Conservation (phyloP, 1,284 basidiomycete species). For the Bjerkandera adusta region DNA sequence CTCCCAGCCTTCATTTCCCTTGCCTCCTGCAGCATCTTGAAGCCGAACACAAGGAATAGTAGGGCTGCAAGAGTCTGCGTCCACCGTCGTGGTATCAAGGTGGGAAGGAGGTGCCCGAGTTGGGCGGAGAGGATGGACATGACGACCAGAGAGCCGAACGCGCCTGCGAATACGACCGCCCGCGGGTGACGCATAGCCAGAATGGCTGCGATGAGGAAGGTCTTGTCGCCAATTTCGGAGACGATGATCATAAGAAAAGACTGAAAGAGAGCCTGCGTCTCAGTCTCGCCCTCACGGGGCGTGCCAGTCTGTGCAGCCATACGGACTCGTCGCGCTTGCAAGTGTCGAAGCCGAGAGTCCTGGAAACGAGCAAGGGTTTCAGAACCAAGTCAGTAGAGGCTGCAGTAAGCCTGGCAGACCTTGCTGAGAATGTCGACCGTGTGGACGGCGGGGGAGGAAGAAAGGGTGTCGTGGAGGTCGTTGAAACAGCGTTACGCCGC, state of each 20-base stretch:
- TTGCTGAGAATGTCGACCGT: background rate
- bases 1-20: slow-evolving; percentile 72
- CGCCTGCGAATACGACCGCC: slow-evolving; percentile 84
- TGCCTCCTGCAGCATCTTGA: slow-evolving; percentile 83
- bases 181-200: slow-evolving; percentile 94
- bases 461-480: too few species aligned
- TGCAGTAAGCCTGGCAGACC: too few species aligned
- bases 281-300: slow-evolving; percentile 32
- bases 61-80: slow-evolving; percentile 78
- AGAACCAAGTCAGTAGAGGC: too few species aligned
- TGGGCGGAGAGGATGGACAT: slow-evolving; percentile 93
- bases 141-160: slow-evolving; percentile 83
- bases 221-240: slow-evolving; percentile 97
- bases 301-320: slow-evolving; percentile 25
- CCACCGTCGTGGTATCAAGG: slow-evolving; percentile 77
- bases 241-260: slow-evolving; percentile 87
- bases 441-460: too few species aligned
- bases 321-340: slow-evolving; percentile 3
- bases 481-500: too few species aligned
- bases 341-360: slow-evolving; percentile 2
- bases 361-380: too few species aligned
- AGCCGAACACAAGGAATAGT: slow-evolving; percentile 86
- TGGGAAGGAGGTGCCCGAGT: slow-evolving; percentile 83
- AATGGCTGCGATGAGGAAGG: slow-evolving; percentile 96
- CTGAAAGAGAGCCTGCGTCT: slow-evolving; percentile 59